Evolutionary conservation across 225 moss, liverwort and hornwort species (phyloP), one percentile per base, ranked within the genome.

Genomic region (Bryum argenteum): DNA sequence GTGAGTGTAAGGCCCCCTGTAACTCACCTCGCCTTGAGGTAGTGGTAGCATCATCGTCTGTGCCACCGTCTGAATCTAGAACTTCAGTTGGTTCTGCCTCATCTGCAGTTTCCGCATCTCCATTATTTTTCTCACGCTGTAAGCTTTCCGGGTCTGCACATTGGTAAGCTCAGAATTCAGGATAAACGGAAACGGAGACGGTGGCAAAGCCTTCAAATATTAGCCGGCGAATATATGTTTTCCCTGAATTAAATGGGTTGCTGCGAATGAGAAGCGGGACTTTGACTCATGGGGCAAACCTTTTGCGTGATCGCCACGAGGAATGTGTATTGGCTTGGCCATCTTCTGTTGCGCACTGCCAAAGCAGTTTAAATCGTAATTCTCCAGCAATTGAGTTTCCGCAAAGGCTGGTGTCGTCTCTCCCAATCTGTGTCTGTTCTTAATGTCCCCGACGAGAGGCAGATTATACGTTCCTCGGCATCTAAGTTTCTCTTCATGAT

Each of bases 61-160:
- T 82, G 75, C 77, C 85, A 23, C 71, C 84, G 39, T 86, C 91
- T 26, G 85, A 84, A 80, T 89, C 83, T 61, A 83, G 67, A 67
- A 58, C 67, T 70, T 79, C 79, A 44, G 79, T 79, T 57, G 73
- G 73, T 67, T 79, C 81, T 57, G 53, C 76, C 63, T 66, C 82
- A 63, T 83, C 77, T 7, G 60, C 75, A 63, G 74, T 77, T 24
- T 77, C 82, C 16, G 77, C 82, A 74, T 76, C 74, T 71, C 77
- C 71, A 42, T 77, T 64, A 33, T 40, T 79, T 66, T 65, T 69
- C 56, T 66, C 71, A 41, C 45, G 71, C 22, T 70, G 80, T 69
- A 65, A 65, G 47, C 41, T 77, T 71, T 63, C 48, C 55, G 74
- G 51, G 53, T 41, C 86, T 86, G 80, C 82, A 72, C 63, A 82